Percentiles rank a stretch among this genome's conserved stretches.
These are phyloP conservation scores for Alternaria panax DNA, from an alignment of 2,329 filamentous ascomycete genomes.

Conservation along the genomic window DNA sequence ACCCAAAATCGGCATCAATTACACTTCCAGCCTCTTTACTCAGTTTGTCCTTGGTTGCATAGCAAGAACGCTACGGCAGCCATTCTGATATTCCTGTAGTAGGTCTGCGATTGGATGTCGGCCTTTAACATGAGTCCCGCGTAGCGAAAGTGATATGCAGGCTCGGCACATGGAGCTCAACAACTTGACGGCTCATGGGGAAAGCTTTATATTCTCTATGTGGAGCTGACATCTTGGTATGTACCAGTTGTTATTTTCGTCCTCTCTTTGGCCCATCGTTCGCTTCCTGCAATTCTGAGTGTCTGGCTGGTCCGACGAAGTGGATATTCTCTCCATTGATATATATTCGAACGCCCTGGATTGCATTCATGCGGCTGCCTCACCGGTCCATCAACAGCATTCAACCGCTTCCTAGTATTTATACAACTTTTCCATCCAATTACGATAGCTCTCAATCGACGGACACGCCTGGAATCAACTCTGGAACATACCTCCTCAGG, in stretches of 20 bases:
- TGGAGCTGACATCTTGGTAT: conserved; percentile 12
- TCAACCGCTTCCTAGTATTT: conserved; percentile 38
- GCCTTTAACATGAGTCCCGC: conserved; percentile 22
- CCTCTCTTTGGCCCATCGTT: conserved; percentile 17
- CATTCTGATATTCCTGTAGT: conserved; percentile 1
- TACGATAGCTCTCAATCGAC: conserved; percentile 13
- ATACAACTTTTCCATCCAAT: conserved; percentile 32
- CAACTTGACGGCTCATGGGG: background rate
- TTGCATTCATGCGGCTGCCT: conserved; percentile 35
- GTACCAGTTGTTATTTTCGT: conserved; percentile 29
- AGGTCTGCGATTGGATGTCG: conserved; percentile 21
- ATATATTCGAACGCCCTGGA: background rate
- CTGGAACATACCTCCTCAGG: conserved; percentile 18
- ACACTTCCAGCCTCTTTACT: conserved; percentile 16
- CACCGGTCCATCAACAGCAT: conserved; percentile 32
- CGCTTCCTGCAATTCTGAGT: conserved; percentile 5
- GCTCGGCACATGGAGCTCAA: conserved; percentile 2
- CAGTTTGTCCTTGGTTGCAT: conserved; percentile 13
- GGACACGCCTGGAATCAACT: conserved; percentile 18
- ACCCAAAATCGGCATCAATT: conserved; percentile 8
- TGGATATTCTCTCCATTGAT: background rate
- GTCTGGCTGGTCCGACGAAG: conserved; percentile 23
- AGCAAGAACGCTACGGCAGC: background rate
- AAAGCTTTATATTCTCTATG: conserved; percentile 20
- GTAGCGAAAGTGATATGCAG: conserved; percentile 17